These are phyloP conservation scores for Monosporascus cannonballus DNA, from an alignment of 2,329 filamentous ascomycete species.

Conservation along the genomic window DNA sequence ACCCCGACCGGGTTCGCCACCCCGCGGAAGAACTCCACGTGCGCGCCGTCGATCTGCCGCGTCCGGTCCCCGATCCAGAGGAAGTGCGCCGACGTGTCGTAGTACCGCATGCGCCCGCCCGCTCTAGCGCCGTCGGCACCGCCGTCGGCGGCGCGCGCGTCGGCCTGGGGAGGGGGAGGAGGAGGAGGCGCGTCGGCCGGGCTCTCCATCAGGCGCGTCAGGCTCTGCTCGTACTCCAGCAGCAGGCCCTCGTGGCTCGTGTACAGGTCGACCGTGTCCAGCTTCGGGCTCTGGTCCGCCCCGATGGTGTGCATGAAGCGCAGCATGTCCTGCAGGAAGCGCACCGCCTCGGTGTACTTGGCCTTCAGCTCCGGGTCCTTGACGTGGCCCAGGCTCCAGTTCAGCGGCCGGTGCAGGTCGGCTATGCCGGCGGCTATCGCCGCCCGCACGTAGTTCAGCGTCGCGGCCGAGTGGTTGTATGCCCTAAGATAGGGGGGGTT, in stretches of 20 bases:
- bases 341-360: constrained; percentile 81
- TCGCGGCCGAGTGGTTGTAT: constrained; percentile 93
- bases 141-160: constrained; percentile 7
- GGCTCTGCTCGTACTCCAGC: constrained; percentile 85
- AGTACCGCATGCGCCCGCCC: constrained; percentile 58
- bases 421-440: constrained; percentile 83
- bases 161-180: neutral
- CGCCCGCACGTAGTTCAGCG: constrained; percentile 85
- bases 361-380: constrained; percentile 74
- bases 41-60: constrained; percentile 83
- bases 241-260: constrained; percentile 93
- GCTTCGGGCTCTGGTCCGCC: constrained; percentile 73
- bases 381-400: constrained; percentile 93
- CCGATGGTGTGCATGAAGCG: constrained; percentile 94
- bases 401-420: constrained; percentile 85
- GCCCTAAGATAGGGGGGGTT: constrained; percentile 45
- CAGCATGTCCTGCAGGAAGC: constrained; percentile 81
- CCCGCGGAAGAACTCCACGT: constrained; percentile 96
- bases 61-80: constrained; percentile 98
- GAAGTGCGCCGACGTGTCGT: constrained; percentile 93
- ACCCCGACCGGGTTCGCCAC: constrained; percentile 94
- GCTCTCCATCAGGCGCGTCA: constrained; percentile 71
- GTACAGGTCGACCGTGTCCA: constrained; percentile 90
- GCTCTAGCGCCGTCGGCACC: constrained; percentile 19
- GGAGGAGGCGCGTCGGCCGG: constrained; percentile 34